Percentiles rank a stretch among this genome's conserved stretches.
Conservation (phyloP, 2,329 filamentous ascomycete genomes). For the Pseudogymnoascus sp. region DNA sequence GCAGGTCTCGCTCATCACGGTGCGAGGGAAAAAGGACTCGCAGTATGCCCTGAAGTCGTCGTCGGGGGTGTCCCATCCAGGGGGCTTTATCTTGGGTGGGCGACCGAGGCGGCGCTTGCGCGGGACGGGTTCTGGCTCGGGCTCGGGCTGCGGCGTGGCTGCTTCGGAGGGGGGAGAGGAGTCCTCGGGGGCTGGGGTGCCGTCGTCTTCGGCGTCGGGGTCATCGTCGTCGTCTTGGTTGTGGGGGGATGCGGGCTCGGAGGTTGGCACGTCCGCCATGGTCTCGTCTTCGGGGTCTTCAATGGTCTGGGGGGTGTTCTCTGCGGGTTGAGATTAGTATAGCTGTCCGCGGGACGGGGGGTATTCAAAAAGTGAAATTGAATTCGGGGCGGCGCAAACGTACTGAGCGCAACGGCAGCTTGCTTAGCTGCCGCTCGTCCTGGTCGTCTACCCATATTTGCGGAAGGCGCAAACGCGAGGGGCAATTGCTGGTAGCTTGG, state of each 20-base stretch:
- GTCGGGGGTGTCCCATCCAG: conserved; percentile 63
- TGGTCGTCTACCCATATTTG: conserved; percentile 39
- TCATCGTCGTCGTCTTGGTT: conserved; percentile 40
- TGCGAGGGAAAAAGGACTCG: conserved; percentile 46
- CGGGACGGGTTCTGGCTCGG: conserved; percentile 51
- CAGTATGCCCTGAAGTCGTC: conserved; percentile 52
- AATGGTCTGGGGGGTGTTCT: conserved; percentile 41
- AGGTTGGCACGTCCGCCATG: conserved; percentile 33
- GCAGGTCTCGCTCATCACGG: conserved; percentile 53
- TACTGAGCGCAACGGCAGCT: conserved; percentile 47
- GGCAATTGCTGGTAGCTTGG: conserved; percentile 4
- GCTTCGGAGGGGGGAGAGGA: conserved; percentile 39
- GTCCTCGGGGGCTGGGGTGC: conserved; percentile 35
- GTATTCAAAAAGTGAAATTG: conserved; percentile 12
- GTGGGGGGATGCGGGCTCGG: conserved; percentile 23
- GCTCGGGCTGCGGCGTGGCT: conserved; percentile 28
- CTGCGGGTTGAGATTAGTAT: conserved; percentile 26
- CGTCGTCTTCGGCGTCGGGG: conserved; percentile 39
- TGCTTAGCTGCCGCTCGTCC: conserved; percentile 48
- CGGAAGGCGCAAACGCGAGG: neutral
- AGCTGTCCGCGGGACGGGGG: conserved; percentile 4
- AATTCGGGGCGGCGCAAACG: conserved; percentile 23
- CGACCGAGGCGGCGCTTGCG: conserved; percentile 72
- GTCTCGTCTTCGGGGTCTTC: conserved; percentile 40
- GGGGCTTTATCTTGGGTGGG: conserved; percentile 75